Base-by-base conservation (phyloP, 2,329 filamentous ascomycete species). In the Cladobotryum protrusum region DNA sequence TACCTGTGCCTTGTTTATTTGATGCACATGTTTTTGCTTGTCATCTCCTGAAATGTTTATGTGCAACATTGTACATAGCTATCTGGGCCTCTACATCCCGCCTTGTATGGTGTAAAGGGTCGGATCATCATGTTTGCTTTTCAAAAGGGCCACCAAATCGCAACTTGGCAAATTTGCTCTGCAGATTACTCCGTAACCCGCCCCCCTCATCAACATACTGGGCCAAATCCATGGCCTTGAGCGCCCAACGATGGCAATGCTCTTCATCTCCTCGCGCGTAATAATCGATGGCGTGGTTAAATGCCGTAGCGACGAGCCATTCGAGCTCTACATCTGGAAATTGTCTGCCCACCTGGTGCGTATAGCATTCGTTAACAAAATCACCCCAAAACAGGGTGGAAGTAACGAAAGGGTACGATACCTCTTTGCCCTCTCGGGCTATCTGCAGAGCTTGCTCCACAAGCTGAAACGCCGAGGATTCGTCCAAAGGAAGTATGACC, bases 201-300 rank as follows among this genome's bases (percentile, higher is more conserved):
- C 75, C 77, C 0, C 65, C 74, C 54, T 87, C 85, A 4, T 72
- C 68, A 40, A 78, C 71, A 57, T 77, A 77, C 43, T 77, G 74
- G 2, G 85, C 82, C 45, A 89, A 60, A 12, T 73, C 75, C 47
- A 88, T 71, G 4, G 85, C 82, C 57, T 78, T 77, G 6, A 77
- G 72, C 1, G 80, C 79, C 86, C 86, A 90, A 34, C 66, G 63
- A 54, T 73, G 77, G 43, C 81, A 83, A 2, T 68, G 65, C 4
- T 71, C 72, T 49, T 81, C 75, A 19, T 85, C 74, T 1, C 75
- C 72, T 1, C 68, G 70, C 12, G 76, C 73, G 57, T 81, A 82
- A n/a, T 79, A 73, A 58, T 90, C 86, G 5, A 89, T 72, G 0
- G 79, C 83, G 52, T 83, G 82, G 57, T 91, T 91, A 64, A 86